phyloP scores from a whole-genome alignment of 2,329 filamentous ascomycete genomes.

The Coniochaeta hoffmannii region DNA sequence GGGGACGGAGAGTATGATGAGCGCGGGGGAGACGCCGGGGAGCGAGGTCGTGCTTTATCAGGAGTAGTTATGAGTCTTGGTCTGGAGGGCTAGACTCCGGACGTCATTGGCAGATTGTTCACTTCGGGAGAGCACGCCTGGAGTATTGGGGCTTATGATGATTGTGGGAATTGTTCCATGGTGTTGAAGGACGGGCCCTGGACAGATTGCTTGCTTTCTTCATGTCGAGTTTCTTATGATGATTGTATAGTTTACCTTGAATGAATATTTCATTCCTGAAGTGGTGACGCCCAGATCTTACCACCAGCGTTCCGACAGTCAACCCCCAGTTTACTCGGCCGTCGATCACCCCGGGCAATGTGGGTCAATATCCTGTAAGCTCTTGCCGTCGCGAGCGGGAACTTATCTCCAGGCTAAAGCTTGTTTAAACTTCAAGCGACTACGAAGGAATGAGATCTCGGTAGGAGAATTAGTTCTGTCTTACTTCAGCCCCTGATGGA shows the following conservation, averaged over 20 bases:
- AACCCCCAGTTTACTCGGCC: too few relatives aligned
- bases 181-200: not conserved
- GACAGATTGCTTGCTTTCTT: not conserved
- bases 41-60: slow-evolving; percentile 16
- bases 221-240: not conserved
- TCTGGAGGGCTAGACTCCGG: not conserved
- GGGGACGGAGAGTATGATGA: slow-evolving; percentile 17
- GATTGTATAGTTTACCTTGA: not conserved
- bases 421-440: too few relatives aligned
- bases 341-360: too few relatives aligned
- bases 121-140: not conserved
- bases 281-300: too few relatives aligned
- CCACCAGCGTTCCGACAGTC: too few relatives aligned
- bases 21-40: slow-evolving; percentile 4
- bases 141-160: not conserved
- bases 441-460: too few relatives aligned
- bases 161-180: not conserved
- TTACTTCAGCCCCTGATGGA: too few relatives aligned
- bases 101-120: not conserved
- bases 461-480: too few relatives aligned
- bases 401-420: too few relatives aligned
- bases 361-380: too few relatives aligned
- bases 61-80: not conserved
- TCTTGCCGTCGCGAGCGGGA: too few relatives aligned
- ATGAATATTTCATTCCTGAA: too few relatives aligned